Percentiles rank a stretch among this genome's conserved stretches.
These are phyloP conservation scores for Coniochaeta ligniaria DNA, from an alignment of 2,329 filamentous ascomycete genomes.

Conservation along the genomic window DNA sequence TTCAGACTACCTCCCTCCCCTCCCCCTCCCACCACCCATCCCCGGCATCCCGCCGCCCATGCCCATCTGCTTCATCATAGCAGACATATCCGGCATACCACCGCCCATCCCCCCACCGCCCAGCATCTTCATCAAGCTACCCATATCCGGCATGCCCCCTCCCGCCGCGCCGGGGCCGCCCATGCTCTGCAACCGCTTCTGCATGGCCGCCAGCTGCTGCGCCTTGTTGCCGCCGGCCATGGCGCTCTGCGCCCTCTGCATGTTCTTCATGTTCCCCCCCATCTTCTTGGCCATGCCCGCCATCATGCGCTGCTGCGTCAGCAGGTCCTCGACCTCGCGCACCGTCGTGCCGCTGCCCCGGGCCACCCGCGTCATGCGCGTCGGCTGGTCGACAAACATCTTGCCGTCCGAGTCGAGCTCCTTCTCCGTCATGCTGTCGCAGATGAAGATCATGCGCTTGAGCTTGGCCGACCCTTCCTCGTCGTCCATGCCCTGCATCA, in stretches of 20 bases:
- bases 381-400: conserved; percentile 85
- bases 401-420: conserved; percentile 95
- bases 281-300: conserved; percentile 98
- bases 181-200: conserved; percentile 91
- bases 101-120: conserved; percentile 62
- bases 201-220: conserved; percentile 94
- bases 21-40: conserved; percentile 14
- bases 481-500: conserved; percentile 96
- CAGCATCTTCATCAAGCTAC: conserved; percentile 87
- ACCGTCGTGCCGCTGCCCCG: conserved; percentile 86
- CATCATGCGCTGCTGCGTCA: conserved; percentile 99
- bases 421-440: conserved; percentile 94
- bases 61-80: conserved; percentile 70
- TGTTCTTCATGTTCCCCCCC: conserved; percentile 95
- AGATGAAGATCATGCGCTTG: conserved; percentile 98
- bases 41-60: conserved; percentile 45
- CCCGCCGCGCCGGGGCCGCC: conserved; percentile 62
- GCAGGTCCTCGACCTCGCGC: conserved; percentile 85
- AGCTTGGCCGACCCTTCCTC: conserved; percentile 91
- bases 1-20: conserved; percentile 3
- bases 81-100: conserved; percentile 63
- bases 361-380: conserved; percentile 86
- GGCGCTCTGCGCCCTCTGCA: conserved; percentile 85
- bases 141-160: conserved; percentile 73
- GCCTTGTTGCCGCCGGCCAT: conserved; percentile 88